Evolutionary conservation across 192 early-diverging fungal species (phyloP).

Genomic region (Fimicolochytrium jonesii): DNA sequence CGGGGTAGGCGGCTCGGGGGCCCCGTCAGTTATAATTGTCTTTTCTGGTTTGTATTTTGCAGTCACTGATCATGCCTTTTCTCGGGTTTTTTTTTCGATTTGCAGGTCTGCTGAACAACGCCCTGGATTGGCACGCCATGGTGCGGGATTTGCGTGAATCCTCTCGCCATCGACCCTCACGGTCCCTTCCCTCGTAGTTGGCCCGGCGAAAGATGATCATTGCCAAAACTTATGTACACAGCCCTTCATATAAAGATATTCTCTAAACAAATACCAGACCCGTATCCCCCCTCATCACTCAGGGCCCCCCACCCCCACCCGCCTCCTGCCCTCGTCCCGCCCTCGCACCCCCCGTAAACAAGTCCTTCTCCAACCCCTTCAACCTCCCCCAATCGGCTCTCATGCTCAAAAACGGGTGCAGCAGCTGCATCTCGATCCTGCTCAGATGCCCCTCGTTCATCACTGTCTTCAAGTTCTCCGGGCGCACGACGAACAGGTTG

Average conservation of each 20-base stretch:
- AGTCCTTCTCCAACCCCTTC: conserved; percentile 31
- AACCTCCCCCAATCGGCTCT: conserved; percentile 71
- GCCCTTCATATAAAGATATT: no score
- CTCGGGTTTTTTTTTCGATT: neutral
- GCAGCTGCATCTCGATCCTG: conserved; percentile 67
- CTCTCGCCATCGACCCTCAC: no score
- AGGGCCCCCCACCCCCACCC: neutral
- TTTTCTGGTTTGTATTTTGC: neutral
- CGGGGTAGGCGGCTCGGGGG: conserved; percentile 10
- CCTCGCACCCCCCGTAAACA: conserved; percentile 11
- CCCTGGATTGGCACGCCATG: conserved; percentile 11
- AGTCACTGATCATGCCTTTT: neutral
- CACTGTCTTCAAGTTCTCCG: conserved; percentile 83
- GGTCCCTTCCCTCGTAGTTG: no score
- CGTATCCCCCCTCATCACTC: no score
- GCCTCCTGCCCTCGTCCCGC: neutral
- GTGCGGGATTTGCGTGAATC: no score
- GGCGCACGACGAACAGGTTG: conserved; percentile 89
- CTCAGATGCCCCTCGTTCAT: conserved; percentile 79
- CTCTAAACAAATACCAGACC: no score
- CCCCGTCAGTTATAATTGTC: neutral
- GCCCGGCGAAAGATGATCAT: no score
- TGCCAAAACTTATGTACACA: no score
- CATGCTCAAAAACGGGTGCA: conserved; percentile 85
- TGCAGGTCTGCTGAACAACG: conserved; percentile 7